A percentile compares a stretch with the other conserved stretches of the same genome.
phyloP scores from a whole-genome alignment of 2,329 filamentous ascomycete species.

The Mariannaea sp. region DNA sequence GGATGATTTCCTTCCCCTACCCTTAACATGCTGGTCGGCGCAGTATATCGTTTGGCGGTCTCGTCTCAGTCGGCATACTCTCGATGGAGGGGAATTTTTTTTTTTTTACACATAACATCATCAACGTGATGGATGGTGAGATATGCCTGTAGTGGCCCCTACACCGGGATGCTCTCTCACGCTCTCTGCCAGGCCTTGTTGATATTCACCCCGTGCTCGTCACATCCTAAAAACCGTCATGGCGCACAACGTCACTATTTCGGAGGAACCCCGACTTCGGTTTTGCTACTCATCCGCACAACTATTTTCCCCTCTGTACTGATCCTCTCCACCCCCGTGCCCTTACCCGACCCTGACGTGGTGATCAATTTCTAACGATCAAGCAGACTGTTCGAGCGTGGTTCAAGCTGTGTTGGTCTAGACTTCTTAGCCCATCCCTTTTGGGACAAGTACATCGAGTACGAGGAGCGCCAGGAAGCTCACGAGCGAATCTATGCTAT shows the following conservation, averaged over 20 bases:
- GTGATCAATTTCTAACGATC: conserved; percentile 37
- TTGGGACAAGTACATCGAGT: conserved; percentile 99
- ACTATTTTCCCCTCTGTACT: conserved; percentile 61
- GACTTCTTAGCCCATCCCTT: conserved; percentile 95
- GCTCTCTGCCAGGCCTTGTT: conserved; percentile 66
- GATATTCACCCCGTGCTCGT: conserved; percentile 45
- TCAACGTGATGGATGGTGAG: conserved; percentile 66
- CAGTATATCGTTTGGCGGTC: conserved; percentile 49
- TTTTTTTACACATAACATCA: conserved; percentile 44
- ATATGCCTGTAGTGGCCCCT: conserved; percentile 66
- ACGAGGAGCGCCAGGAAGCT: conserved; percentile 87
- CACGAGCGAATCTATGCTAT: conserved; percentile 86
- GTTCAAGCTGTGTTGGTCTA: conserved; percentile 79
- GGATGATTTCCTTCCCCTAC: conserved; percentile 71
- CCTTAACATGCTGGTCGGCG: conserved; percentile 62
- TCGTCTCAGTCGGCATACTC: conserved; percentile 47
- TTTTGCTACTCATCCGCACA: conserved; percentile 57
- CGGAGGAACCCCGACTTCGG: conserved; percentile 48
- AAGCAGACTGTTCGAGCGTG: conserved; percentile 89
- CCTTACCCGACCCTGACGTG: conserved; percentile 43
- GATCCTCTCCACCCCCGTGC: conserved; percentile 49
- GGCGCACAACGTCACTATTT: conserved; percentile 43
- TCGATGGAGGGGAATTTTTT: too few relatives aligned
- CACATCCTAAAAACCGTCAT: conserved; percentile 48
- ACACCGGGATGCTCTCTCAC: conserved; percentile 68